Base-by-base conservation (phyloP, 108 stramenopile genomes). In the Fragilariopsis cylindrus region DNA sequence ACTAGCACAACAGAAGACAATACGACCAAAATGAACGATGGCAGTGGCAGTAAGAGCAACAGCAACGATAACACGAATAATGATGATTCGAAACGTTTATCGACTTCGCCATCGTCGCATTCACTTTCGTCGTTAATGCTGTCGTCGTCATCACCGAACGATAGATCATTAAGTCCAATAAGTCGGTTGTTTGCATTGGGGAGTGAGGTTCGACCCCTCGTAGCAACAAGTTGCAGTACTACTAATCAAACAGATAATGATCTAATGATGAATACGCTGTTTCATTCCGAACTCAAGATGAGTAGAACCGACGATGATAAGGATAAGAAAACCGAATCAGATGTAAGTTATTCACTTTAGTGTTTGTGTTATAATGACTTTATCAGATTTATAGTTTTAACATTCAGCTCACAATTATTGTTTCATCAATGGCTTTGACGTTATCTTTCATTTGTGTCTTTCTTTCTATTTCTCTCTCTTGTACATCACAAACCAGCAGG, bases 221-320 rank as follows among this genome's bases (percentile, higher is more conserved):
- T 19, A 18, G 7, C 57, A 19, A 1, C n/a, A 18, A 7, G 21
- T 7, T 18, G 21, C 21, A 19, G 57, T 18, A 57, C 15, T 7
- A 57, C 21, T n/a, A 13, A 57, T 19, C 18, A 57, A 15, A 7
- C 2, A 7, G 15, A 15, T n/a, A 57, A 15, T 18, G 57, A 57
- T 57, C 7, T 57, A 7, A 15, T 57, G 8, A 57, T 57, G 57
- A 57, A 57, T n/a, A 18, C n/a, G n/a, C 16, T 57, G 7, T 57
- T 57, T 57, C 57, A 57, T 57, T 9, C 57, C 18, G 57, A 57
- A 57, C 13, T 57, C 57, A 15, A 57, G 13, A 7, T 52, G 50
- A 52, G 50, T 52, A 52, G 50, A 52, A 9, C 30, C 2, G 30
- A 30, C 30, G 30, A 30, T 30, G 30, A 30, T 30, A 30, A 30